Evolutionary conservation across 1,139 yeast species (phyloP), one percentile per base, ranked within the genome.

Genomic region (Geotrichum europaeum): DNA sequence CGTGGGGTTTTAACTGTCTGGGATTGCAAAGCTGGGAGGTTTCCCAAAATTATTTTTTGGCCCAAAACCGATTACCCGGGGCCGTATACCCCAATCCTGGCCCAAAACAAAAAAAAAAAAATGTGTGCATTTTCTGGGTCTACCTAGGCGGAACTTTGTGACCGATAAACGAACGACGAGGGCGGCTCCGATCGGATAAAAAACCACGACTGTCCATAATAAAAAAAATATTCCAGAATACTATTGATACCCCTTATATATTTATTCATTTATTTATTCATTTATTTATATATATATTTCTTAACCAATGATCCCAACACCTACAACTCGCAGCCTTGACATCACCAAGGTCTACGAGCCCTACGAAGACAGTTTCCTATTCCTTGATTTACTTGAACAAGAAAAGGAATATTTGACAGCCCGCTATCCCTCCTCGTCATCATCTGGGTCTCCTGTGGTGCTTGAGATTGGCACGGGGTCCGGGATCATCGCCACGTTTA

Each of bases 401-500:
- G 86, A 88, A 59, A 71, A 72, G 56, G 67, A 64, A 1, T 68
- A 56, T 49, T 70, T 62, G n/a, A 25, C 45, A 10, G 20, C 50
- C 20, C 53, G 51, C 9, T 34, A 20, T 13, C 10, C 56, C 24
- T 18, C 13, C 36, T 28, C 36, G 20, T 45, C 57, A 64, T 15
- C 60, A 56, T 20, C 51, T 49, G 47, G 10, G 1, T 28, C 55
- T 20, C 36, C 56, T 24, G 47, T 62, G 0, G 85, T 88, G 0
- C 79, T 87, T n/a, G 99, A 94, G 69, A 79, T 94, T 10, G 99
- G 99, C 0, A 81, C 92, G 2, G 99, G 99, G 0, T 84, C 97
- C 0, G 99, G 98, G 0, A 80, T 94, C 4, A 88, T 92, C 0
- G 81, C 95, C 0, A 80, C 96, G 0, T 94, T 94, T 70, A 67